phyloP scores from a whole-genome alignment of 2,329 filamentous ascomycete species.

The Xylaria sp. region DNA sequence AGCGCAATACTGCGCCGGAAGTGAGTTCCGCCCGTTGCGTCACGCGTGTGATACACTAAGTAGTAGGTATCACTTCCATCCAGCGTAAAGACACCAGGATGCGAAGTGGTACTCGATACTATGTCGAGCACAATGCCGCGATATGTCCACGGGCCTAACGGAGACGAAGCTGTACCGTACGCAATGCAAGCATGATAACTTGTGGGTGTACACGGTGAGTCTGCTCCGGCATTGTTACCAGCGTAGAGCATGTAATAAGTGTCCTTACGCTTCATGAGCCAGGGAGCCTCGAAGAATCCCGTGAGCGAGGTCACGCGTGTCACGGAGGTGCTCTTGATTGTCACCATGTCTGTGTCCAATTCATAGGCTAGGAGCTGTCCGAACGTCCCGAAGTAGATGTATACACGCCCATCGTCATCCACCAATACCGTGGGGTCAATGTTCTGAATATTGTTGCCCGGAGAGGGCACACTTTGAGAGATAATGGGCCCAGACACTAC shows the following conservation, averaged over 20 bases:
- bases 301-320: constrained; percentile 44
- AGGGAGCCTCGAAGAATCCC: constrained; percentile 54
- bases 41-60: constrained; percentile 53
- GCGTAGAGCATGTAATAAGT: constrained; percentile 56
- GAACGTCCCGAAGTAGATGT: constrained; percentile 55
- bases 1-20: constrained; percentile 47
- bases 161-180: constrained; percentile 51
- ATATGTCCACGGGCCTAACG: constrained; percentile 54
- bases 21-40: constrained; percentile 50
- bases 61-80: constrained; percentile 45
- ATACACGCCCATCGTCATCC: constrained; percentile 52
- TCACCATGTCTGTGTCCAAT: constrained; percentile 53
- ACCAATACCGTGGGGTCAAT: constrained; percentile 55
- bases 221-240: constrained; percentile 52
- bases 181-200: constrained; percentile 54
- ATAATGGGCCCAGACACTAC: constrained; percentile 54
- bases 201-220: constrained; percentile 53
- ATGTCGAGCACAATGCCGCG: constrained; percentile 51
- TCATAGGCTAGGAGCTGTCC: constrained; percentile 51
- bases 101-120: constrained; percentile 53
- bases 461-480: constrained; percentile 50
- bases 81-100: constrained; percentile 50
- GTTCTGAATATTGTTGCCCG: constrained; percentile 53
- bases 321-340: constrained; percentile 44
- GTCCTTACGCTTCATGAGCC: constrained; percentile 47